These are phyloP conservation scores for Plasmodium gonderi DNA, from an alignment of 169 alveolate genomes.

Conservation along the genomic window DNA sequence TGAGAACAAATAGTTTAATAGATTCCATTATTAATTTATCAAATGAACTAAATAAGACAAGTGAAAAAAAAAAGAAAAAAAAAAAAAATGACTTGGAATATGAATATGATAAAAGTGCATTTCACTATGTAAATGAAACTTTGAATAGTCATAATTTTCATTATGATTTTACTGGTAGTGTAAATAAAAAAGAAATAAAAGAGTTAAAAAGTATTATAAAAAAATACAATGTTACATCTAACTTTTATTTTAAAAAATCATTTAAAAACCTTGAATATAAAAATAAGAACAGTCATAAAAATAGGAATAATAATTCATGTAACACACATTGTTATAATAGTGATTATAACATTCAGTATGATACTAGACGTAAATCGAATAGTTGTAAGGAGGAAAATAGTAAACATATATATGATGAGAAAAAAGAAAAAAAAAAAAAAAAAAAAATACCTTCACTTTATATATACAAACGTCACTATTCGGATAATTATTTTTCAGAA, in stretches of 20 bases:
- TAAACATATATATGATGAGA: slow-evolving; percentile 9
- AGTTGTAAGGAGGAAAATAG: neutral
- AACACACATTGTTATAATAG: neutral
- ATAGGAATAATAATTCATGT: neutral
- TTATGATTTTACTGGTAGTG: slow-evolving; percentile 14
- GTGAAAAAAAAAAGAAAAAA: neutral
- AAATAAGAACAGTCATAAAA: slow-evolving; percentile 10
- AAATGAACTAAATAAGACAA: slow-evolving; percentile 33
- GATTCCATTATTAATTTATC: slow-evolving; percentile 69
- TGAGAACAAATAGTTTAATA: slow-evolving; percentile 63
- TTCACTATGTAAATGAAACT: slow-evolving; percentile 34
- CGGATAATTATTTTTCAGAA: slow-evolving; percentile 73
- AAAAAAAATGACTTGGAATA: neutral
- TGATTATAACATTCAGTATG: slow-evolving; percentile 7
- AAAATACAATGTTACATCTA: slow-evolving; percentile 27
- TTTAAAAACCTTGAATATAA: slow-evolving; percentile 16
- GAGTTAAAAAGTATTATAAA: slow-evolving; percentile 28
- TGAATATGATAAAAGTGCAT: slow-evolving; percentile 50
- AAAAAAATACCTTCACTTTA: neutral
- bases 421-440: neutral
- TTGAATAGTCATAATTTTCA: slow-evolving; percentile 8
- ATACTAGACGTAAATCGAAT: neutral
- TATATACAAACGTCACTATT: neutral
- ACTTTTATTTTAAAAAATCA: slow-evolving; percentile 31
- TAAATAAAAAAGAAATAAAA: slow-evolving; percentile 25